Evolutionary conservation across 495 filamentous ascomycete species (phyloP), one percentile per base, ranked within the genome.

Genomic region (Cenococcum geophilum): DNA sequence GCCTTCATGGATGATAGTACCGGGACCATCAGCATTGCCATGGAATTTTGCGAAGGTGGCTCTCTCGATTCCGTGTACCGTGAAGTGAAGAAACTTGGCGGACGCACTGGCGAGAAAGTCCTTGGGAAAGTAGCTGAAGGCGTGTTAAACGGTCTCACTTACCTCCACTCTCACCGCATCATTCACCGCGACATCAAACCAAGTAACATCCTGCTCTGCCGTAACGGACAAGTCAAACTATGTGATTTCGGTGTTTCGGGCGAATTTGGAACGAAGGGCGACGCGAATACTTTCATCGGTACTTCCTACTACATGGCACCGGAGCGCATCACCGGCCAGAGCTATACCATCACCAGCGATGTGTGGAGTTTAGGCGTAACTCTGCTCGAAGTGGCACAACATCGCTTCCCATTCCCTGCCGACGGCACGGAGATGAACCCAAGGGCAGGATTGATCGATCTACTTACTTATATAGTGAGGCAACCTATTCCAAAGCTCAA

Each of bases 271-370:
- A 97, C 93, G 56, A 97, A 97, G 72, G 93, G 93, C 34, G 95
- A 97, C 71, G 93, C 93, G 62, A 97, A 97, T 75, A 98, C 93
- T 4, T 98, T 97, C 71, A 98, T 98, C 71, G 93, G 93, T 23
- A 98, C 93, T 36, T 95, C 89, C 20, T 97, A 97, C 74, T 98
- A 98, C 77, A 98, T 98, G 93, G 95, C 93, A 4, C 93, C 93
- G 0, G 93, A 98, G 73, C 87, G 93, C 49, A 98, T 98, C 74
- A 96, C 92, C 1, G 93, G 93, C 53, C 89, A 97, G 76, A 89
- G 86, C 16, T 98, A 98, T 74, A 98, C 95, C 57, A 98, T 98
- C 75, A 98, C 92, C 1, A 95, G 89, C 1, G 93, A 98, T 68
- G 93, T 98, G 57, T 98, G 93, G 93, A 95, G 90, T 14, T 83